Conservation (phyloP, 139 green algal genomes). For the Chlorella sorokiniana region DNA sequence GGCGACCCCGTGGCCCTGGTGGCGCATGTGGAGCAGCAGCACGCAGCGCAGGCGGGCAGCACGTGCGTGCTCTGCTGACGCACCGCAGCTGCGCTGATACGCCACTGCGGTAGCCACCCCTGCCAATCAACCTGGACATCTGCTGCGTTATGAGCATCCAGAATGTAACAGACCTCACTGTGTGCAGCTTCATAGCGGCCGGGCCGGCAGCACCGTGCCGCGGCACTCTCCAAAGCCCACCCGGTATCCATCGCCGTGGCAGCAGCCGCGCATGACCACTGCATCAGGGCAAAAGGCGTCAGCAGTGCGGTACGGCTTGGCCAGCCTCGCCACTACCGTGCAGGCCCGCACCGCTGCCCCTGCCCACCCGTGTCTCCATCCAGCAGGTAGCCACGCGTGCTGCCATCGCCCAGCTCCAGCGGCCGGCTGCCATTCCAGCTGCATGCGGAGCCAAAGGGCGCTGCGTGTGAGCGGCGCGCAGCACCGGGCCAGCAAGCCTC, state of each 20-base stretch:
- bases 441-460: not conserved
- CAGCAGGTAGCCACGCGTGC: slow-evolving; percentile 64
- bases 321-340: not conserved
- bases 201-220: slow-evolving; percentile 54
- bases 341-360: not conserved
- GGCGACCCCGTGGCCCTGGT: slow-evolving; percentile 45
- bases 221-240: slow-evolving; percentile 86
- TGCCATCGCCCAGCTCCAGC: slow-evolving; percentile 48
- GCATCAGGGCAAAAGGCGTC: not conserved
- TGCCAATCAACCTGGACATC: not conserved
- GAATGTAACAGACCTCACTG: not conserved
- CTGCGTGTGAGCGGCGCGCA: not conserved
- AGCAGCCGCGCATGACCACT: slow-evolving; percentile 66
- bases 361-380: slow-evolving; percentile 81
- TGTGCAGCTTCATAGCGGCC: not conserved
- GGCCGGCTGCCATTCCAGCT: slow-evolving; percentile 49
- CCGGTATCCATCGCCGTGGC: slow-evolving; percentile 50
- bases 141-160: not conserved
- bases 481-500: not conserved
- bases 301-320: not conserved
- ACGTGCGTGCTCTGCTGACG: slow-evolving; percentile 38
- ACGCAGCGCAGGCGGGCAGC: not conserved
- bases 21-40: slow-evolving; percentile 44
- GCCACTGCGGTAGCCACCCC: not conserved
- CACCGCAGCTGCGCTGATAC: not conserved